Percentiles rank a stretch among this genome's conserved stretches.
phyloP scores from a whole-genome alignment of 140 eudicot species.

The Stevia rebaudiana region DNA sequence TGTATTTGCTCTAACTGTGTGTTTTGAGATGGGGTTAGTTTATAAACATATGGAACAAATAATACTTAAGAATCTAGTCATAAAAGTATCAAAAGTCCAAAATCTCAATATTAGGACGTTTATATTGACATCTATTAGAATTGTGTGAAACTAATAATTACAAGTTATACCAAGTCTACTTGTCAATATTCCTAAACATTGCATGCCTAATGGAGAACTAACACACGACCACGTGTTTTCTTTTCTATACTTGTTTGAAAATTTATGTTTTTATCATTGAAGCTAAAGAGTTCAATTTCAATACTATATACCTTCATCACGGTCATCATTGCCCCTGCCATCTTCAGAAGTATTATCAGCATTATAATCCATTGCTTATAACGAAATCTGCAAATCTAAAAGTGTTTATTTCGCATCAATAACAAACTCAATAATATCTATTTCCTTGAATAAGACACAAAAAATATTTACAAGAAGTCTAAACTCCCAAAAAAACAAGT shows the following conservation, averaged over 20 bases:
- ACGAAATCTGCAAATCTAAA: conserved; percentile 27
- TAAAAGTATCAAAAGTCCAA: background rate
- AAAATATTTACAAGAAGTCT: background rate
- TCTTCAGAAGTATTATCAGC: conserved; percentile 36
- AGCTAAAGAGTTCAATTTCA: background rate
- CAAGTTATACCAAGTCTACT: background rate
- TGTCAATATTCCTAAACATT: background rate
- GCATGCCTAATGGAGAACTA: conserved; percentile 10
- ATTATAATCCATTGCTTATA: conserved; percentile 31
- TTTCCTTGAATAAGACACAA: background rate
- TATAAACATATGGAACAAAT: background rate
- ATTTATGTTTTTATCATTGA: background rate
- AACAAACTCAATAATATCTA: too few relatives aligned
- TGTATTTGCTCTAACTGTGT: background rate
- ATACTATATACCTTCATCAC: conserved; percentile 41
- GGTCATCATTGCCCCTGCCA: conserved; percentile 38
- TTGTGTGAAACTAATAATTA: background rate
- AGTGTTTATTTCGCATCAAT: conserved; percentile 15
- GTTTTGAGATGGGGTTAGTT: background rate
- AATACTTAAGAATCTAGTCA: background rate
- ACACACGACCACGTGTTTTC: background rate
- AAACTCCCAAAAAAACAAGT: background rate
- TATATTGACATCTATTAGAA: background rate
- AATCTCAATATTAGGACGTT: background rate
- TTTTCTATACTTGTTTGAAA: too few relatives aligned